These are phyloP conservation scores for Fomes fomentarius DNA, from an alignment of 1,284 basidiomycete species.

Conservation along the genomic window DNA sequence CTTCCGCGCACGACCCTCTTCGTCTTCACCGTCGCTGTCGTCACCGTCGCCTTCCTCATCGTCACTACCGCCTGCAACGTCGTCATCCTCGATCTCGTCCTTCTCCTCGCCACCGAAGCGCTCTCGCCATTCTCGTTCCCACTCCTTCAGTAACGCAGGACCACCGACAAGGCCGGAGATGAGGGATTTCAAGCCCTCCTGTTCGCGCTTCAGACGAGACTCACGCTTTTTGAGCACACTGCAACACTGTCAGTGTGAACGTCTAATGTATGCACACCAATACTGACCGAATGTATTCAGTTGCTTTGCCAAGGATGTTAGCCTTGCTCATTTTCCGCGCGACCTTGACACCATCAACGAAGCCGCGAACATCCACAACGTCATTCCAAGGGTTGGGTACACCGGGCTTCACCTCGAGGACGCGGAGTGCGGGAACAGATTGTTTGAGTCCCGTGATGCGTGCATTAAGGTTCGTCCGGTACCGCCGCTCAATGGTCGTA, in stretches of 20 bases:
- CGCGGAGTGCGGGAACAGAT: constrained; percentile 82
- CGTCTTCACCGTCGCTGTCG: constrained; percentile 58
- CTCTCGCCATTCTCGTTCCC: constrained; percentile 74
- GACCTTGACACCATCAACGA: constrained; percentile 81
- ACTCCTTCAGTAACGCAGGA: constrained; percentile 65
- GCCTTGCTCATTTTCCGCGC: constrained; percentile 85
- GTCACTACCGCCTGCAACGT: constrained; percentile 45
- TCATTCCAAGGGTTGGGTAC: constrained; percentile 44
- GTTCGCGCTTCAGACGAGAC: constrained; percentile 67
- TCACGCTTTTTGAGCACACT: constrained; percentile 79
- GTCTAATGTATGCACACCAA: no score
- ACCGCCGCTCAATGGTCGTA: constrained; percentile 89
- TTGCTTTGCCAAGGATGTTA: constrained; percentile 81
- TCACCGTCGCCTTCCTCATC: constrained; percentile 60
- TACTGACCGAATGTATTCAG: constrained; percentile 74
- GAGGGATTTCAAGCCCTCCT: constrained; percentile 69
- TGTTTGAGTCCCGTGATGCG: constrained; percentile 83
- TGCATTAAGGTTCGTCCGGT: constrained; percentile 89
- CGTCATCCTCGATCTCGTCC: constrained; percentile 61
- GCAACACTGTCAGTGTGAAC: neutral
- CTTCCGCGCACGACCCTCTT: constrained; percentile 59
- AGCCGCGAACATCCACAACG: constrained; percentile 73
- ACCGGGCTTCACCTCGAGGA: constrained; percentile 49
- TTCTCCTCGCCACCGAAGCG: constrained; percentile 75
- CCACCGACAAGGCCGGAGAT: constrained; percentile 73